Base-by-base conservation (phyloP, 2,329 filamentous ascomycete species). In the Coniosporium tulheliwenetii region DNA sequence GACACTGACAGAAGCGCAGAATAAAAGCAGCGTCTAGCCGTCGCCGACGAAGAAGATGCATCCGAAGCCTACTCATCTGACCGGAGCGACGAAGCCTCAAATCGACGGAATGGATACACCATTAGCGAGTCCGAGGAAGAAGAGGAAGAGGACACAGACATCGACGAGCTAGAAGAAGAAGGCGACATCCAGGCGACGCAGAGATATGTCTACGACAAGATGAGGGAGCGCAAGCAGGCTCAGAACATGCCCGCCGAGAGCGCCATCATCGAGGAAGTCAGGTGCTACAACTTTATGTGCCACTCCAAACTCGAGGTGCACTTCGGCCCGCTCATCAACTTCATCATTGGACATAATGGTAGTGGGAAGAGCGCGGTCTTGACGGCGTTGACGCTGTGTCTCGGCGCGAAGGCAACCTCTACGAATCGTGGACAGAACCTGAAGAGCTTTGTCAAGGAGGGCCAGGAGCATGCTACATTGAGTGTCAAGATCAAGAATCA, bases 361-460 rank as follows among this genome's bases (percentile, higher is more conserved):
- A 96, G 89, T 56, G 91, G 91, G 31, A 98, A 98, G 65, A 98
- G 91, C 58, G 91, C 91, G 2, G 81, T 96, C 10, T 65, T 98
- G 26, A 96, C 91, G 0, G 91, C 86, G 4, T 75, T 98, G 47
- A 94, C 86, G 0, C 70, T 98, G 30, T 96, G 91, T 53, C 69
- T 98, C n/a, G 91, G 91, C 44, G 89, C 84, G 14, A 96, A 95
- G 59, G 87, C 91, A 2, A 85, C 85, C 41, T 77, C 84, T 12
- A 96, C 91, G 3, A 96, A 96, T 53, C 81, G 91, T 47, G 91
- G 86, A 33, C 82, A 84, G 39, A 93, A 81, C 51, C 64, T 98
- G 19, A 93, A 93, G 59, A 83, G 74, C 44, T 81, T 96, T 54
- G 85, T 98, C 60, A 96, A 93, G 54, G 80, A 91, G 56, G 89